phyloP scores from a whole-genome alignment of 148 eudicot species.

The Fagopyrum homotropicum region DNA sequence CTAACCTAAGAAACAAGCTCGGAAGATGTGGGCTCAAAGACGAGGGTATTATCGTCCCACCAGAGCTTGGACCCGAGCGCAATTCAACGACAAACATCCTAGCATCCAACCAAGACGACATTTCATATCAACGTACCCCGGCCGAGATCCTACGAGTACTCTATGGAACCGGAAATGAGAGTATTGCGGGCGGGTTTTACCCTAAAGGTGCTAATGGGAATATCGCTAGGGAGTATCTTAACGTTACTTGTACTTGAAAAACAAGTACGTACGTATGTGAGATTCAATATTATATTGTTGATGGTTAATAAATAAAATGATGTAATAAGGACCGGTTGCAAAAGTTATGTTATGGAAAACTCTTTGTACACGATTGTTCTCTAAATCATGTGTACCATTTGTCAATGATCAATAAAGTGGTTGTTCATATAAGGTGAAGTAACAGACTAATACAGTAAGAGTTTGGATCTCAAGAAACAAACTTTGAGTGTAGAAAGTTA shows the following conservation, averaged over 20 bases:
- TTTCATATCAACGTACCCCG: conserved; percentile 56
- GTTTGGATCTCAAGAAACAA: too few species aligned
- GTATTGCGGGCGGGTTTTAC: conserved; percentile 61
- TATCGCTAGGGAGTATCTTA: conserved; percentile 39
- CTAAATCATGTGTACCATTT: too few species aligned
- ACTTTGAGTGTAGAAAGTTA: too few species aligned
- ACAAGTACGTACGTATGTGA: not conserved
- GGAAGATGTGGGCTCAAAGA: conserved; percentile 67
- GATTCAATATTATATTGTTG: too few species aligned
- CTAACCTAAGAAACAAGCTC: conserved; percentile 46
- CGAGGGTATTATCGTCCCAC: conserved; percentile 63
- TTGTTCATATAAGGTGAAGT: too few species aligned
- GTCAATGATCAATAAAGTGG: too few species aligned
- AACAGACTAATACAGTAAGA: too few species aligned
- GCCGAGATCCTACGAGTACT: conserved; percentile 48
- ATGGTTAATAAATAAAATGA: not conserved
- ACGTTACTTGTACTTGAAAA: not conserved
- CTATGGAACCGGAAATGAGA: conserved; percentile 54
- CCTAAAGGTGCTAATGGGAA: conserved; percentile 66
- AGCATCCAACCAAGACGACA: conserved; percentile 34
- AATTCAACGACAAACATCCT: conserved; percentile 42
- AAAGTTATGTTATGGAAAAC: too few species aligned
- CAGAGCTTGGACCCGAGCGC: conserved; percentile 51
- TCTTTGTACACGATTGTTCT: too few species aligned
- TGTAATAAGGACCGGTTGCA: too few species aligned